A percentile compares a stretch with the other conserved stretches of the same genome.
Conservation (phyloP, 139 green algal species). For the Chlorella sp. region DNA sequence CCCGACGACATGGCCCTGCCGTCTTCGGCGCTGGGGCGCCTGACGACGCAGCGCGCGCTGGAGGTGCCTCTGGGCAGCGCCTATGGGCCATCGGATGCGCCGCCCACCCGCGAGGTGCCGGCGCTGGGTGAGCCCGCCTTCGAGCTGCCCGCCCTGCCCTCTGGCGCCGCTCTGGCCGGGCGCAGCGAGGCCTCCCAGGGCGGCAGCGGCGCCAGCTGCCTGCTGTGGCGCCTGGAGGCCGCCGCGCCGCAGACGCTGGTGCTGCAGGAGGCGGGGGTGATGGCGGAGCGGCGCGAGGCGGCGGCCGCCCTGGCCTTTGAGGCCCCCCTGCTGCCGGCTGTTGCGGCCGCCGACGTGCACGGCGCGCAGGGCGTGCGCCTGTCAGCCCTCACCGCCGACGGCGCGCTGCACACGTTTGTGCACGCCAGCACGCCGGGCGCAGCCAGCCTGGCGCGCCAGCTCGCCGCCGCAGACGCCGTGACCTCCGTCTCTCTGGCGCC, state of each 20-base stretch:
- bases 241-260: neutral
- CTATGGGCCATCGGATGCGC: neutral
- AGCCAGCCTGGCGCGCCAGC: neutral
- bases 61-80: constrained; percentile 13
- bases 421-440: neutral
- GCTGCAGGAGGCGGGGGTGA: constrained; percentile 23
- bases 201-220: neutral
- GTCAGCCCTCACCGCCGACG: constrained; percentile 30
- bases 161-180: neutral
- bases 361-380: neutral
- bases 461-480: neutral
- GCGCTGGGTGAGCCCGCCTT: neutral
- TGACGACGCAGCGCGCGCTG: neutral
- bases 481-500: constrained; percentile 9
- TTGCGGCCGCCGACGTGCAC: neutral
- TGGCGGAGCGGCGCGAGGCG: neutral
- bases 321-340: constrained; percentile 28
- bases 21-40: no score
- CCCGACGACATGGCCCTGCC: neutral
- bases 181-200: neutral
- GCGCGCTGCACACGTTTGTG: constrained; percentile 21
- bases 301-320: constrained; percentile 15
- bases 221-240: constrained; percentile 35
- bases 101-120: neutral
- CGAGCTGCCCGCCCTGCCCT: neutral